Base-by-base conservation (phyloP, 2,329 filamentous ascomycete genomes). In the Penicillium frequentans region DNA sequence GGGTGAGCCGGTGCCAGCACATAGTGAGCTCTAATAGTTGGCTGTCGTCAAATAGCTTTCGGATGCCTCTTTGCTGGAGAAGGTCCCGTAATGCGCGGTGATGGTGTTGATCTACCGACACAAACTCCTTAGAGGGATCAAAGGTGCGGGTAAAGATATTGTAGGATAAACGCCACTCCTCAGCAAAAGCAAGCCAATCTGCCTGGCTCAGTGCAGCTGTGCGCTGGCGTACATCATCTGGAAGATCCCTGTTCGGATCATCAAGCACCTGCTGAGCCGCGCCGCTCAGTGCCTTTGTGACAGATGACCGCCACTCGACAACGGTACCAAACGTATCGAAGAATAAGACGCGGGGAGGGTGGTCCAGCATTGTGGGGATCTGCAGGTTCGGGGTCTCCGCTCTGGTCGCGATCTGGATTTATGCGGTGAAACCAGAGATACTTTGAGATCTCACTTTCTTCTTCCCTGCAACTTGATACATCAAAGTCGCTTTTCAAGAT, bases 271-370 rank as follows among this genome's bases (percentile, higher is more conserved):
- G 72, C 27, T 74, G 69, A 14, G 84, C 82, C 39, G 80, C 79
- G 11, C 78, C 68, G 24, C 75, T 70, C 48, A 95, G 81, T 53
- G 84, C 83, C 9, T 80, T 75, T 14, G 81, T 84, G 21, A 95
- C 84, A 2, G 86, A 85, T 39, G 79, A 79, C 55, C 90, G 87
- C 90, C 90, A 93, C 77, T 93, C 83, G 46, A 95, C 90, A 61
- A 88, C 85, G 1, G 91, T 95, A 26, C 72, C 72, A 50, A 74
- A 75, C 19, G 68, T 62, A 48, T 75, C 72, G 56, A 75, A 75
- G 56, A 74, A 69, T 19, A 75, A 49, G 10, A 64, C 66, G 46
- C 61, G 53, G 21, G 64, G 67, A 29, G 63, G n/a, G 60, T 52
- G 19, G 26, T 49, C 57, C n/a, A 64, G 54, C 70, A 71, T 72